phyloP scores from a whole-genome alignment of 805 yeast genomes.

The Maudiozyma serrabonitensis region DNA sequence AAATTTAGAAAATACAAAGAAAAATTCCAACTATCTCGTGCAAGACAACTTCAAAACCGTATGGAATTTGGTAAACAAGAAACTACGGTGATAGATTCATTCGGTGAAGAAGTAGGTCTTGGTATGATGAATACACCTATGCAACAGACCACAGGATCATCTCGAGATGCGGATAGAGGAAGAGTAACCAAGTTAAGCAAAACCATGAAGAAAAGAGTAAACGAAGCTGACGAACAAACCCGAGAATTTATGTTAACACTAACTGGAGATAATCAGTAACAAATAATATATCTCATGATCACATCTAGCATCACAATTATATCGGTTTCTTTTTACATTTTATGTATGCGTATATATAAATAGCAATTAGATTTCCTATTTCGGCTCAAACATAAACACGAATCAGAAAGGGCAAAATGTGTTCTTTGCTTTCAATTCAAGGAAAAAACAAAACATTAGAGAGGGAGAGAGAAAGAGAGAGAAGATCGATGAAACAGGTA shows the following conservation, averaged over 20 bases:
- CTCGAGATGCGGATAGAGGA: conserved; percentile 34
- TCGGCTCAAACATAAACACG: conserved; percentile 1
- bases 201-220: conserved; percentile 43
- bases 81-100: conserved; percentile 47
- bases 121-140: conserved; percentile 47
- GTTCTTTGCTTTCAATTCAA: neutral
- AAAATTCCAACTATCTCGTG: conserved; percentile 69
- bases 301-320: no score
- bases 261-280: neutral
- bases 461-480: no score
- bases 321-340: no score
- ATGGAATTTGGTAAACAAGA: conserved; percentile 76
- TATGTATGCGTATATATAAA: neutral
- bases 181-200: conserved; percentile 49
- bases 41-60: conserved; percentile 74
- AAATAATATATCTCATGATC: no score
- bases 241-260: conserved; percentile 8
- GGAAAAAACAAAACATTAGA: no score
- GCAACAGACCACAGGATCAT: conserved; percentile 10
- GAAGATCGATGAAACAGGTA: no score
- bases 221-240: conserved; percentile 16
- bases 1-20: conserved; percentile 72
- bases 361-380: conserved; percentile 1
- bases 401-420: neutral
- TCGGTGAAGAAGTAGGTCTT: conserved; percentile 74